Conservation (phyloP, 208 protist species). For the Naegleria lovaniensis region DNA sequence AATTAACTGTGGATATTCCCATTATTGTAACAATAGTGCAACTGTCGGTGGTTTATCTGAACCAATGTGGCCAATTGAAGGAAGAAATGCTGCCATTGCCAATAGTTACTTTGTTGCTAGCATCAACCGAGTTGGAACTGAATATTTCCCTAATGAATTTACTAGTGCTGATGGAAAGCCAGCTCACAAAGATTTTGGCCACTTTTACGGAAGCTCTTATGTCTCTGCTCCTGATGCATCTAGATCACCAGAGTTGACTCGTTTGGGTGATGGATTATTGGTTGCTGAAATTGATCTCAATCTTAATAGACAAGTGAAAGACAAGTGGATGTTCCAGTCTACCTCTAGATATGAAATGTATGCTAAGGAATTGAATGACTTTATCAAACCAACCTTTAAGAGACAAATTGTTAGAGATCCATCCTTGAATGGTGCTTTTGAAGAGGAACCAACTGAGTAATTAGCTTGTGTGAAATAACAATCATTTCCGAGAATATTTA, state of each 20-base stretch:
- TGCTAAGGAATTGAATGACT: constrained; percentile 49
- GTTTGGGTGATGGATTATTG: constrained; percentile 61
- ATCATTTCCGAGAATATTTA: too few species aligned
- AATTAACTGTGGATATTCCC: too few species aligned
- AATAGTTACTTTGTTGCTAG: constrained; percentile 59
- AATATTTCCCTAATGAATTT: constrained; percentile 69
- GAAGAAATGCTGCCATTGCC: constrained; percentile 69
- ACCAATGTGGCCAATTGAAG: constrained; percentile 66
- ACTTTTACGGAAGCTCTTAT: constrained; percentile 74
- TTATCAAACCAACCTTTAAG: constrained; percentile 49
- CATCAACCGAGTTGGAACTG: constrained; percentile 67
- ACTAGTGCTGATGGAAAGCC: constrained; percentile 65
- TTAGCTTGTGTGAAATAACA: too few species aligned
- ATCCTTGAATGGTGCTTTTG: neutral
- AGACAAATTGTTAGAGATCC: constrained; percentile 41
- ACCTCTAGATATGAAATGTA: constrained; percentile 47
- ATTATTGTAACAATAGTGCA: constrained; percentile 46
- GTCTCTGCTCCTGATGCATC: constrained; percentile 58
- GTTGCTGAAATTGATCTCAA: constrained; percentile 73
- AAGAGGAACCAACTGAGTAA: too few species aligned
- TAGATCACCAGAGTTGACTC: constrained; percentile 57
- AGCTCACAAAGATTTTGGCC: constrained; percentile 75
- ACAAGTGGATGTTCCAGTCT: constrained; percentile 69
- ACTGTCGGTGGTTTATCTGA: constrained; percentile 66
- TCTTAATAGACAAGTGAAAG: constrained; percentile 58